These are phyloP conservation scores for Leucoagaricus sp. DNA, from an alignment of 1,284 basidiomycete genomes.

Conservation along the genomic window DNA sequence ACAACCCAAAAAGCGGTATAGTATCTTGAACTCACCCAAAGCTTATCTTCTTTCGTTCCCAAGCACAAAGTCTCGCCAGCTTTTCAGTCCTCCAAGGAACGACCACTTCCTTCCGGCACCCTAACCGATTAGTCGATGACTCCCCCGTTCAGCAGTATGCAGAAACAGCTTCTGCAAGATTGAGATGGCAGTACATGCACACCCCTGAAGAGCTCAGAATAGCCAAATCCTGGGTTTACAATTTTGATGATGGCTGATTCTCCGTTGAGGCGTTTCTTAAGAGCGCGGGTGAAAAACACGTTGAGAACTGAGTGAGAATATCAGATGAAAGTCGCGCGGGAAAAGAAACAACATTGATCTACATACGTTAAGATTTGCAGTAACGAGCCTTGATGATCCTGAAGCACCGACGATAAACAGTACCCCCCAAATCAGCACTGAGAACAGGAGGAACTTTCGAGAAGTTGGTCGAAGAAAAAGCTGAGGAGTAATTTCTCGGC, in stretches of 20 bases:
- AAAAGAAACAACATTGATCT: not conserved
- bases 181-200: conserved; percentile 17
- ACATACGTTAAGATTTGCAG: conserved; percentile 35
- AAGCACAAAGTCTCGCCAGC: conserved; percentile 27
- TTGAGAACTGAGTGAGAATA: conserved; percentile 35
- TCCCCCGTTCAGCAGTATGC: conserved; percentile 41
- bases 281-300: conserved; percentile 41
- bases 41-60: conserved; percentile 38
- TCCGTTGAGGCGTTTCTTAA: conserved; percentile 35
- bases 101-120: conserved; percentile 23
- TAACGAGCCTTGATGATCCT: conserved; percentile 27
- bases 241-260: conserved; percentile 36
- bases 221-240: conserved; percentile 50
- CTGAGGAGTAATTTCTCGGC: too few relatives aligned
- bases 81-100: conserved; percentile 33
- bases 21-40: conserved; percentile 48
- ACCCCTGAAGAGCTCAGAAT: conserved; percentile 38
- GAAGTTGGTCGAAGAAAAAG: too few relatives aligned
- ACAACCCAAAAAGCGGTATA: too few relatives aligned
- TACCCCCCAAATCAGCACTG: too few relatives aligned
- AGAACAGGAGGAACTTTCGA: too few relatives aligned
- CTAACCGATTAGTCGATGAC: conserved; percentile 43
- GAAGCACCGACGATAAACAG: not conserved
- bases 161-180: conserved; percentile 28
- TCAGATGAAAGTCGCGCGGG: not conserved